Evolutionary conservation across 1,139 yeast species (phyloP), one percentile per base, ranked within the genome.

Genomic region (Sugiyamaella neomexicana): DNA sequence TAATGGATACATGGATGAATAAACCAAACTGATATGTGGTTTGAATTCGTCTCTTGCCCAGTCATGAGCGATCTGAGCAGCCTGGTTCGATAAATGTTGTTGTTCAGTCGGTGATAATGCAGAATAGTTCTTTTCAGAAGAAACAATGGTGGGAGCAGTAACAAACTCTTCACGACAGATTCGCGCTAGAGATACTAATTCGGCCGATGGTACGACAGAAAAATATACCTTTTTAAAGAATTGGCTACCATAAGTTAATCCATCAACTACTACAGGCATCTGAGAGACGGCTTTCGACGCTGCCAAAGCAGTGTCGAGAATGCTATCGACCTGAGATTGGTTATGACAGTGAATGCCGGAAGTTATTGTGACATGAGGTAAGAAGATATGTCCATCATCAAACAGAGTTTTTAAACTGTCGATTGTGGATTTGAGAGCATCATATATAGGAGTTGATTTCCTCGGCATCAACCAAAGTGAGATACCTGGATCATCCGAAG

Each of bases 401-500:
- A 87, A 86, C 23, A 86, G 71, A 1, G 93, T 85, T 54, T 79
- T 80, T 44, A 88, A 69, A 7, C 91, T 85, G 25, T 80, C 73
- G 72, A 85, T 84, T 44, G 86, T 73, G 23, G 86, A 80, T 31
- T 74, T 71, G 45, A 87, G 68, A 50, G 83, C 81, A 56, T 84
- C 89, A 63, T 79, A 69, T 17, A 83, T 71, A 44, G 78, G 77
- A 2, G 84, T 72, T 52, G 78, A 80, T 25, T 75, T 75, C 55
- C 75, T 80, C 2, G 96, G 96, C 69, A 86, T 82, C 48, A 86
- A 80, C 95, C 96, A 88, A 55, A 88, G 75, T 55, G 95, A 82
- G 53, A 83, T 67, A 17, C 74, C 77, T 67, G 42, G 42, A 48
- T 45, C 49, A 42, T 13, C 25, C 36, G 49, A 45, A 36, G 41